phyloP scores from a whole-genome alignment of 2,329 filamentous ascomycete genomes.

The Pseudogymnoascus sp. region DNA sequence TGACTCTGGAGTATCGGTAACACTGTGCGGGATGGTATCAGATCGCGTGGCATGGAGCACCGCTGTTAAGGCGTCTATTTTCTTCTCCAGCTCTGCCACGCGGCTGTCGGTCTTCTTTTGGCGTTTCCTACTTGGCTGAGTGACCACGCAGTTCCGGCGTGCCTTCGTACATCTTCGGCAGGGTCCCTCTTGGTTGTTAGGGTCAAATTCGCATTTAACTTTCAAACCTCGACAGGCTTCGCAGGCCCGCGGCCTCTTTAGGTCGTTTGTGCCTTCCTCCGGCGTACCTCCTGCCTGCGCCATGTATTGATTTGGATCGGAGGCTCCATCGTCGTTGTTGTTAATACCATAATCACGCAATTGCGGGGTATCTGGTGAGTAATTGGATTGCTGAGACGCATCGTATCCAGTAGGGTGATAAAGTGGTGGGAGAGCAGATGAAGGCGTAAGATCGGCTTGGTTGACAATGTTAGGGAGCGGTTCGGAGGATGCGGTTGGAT shows the following conservation, averaged over 20 bases:
- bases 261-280: constrained; percentile 21
- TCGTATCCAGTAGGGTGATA: constrained; percentile 4
- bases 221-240: constrained; percentile 37
- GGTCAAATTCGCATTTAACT: constrained; percentile 34
- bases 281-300: constrained; percentile 16
- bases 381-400: not conserved
- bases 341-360: constrained; percentile 1
- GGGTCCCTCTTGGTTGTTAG: constrained; percentile 26
- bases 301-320: constrained; percentile 4
- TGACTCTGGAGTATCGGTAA: not conserved
- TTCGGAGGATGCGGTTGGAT: not conserved
- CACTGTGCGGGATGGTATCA: constrained; percentile 7
- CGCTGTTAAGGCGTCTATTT: constrained; percentile 35
- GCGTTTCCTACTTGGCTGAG: constrained; percentile 35
- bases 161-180: constrained; percentile 36
- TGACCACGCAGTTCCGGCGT: constrained; percentile 33
- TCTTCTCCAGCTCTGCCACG: constrained; percentile 38
- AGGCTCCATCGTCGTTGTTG: constrained; percentile 2
- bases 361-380: constrained; percentile 6
- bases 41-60: constrained; percentile 28
- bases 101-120: constrained; percentile 39
- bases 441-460: not conserved
- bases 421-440: constrained; percentile 2
- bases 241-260: constrained; percentile 33
- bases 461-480: not conserved